Base-by-base conservation (phyloP, 2,329 filamentous ascomycete genomes). In the Cladobotryum mycophilum region DNA sequence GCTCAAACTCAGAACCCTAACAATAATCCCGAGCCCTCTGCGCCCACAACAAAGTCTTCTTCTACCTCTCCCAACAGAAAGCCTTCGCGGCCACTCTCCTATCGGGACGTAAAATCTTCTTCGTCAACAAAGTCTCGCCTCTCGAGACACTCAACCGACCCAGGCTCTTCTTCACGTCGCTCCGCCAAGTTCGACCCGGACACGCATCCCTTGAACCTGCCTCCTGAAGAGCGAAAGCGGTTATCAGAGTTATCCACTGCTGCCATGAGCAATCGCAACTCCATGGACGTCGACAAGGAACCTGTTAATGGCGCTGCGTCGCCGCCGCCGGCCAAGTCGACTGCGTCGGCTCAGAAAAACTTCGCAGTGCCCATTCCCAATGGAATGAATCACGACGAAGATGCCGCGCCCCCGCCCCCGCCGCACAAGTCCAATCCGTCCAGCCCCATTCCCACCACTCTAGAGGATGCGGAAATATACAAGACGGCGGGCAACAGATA, bases 401-500 rank as follows among this genome's bases (percentile, higher is more conserved):
- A 71, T 22, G 71, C 73, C 41, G 74, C 69, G 48, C 87, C 87
- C 11, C 75, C 78, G 36, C 87, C 87, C 48, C 87, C 87, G 47
- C 87, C 86, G 53, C 87, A 91, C 70, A 78, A 80, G 61, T 82
- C 80, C 25, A 81, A 78, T 62, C 79, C 80, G 41, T 77, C 76
- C 49, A 84, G 78, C 65, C 81, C 80, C 41, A 71, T 73, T 45
- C 72, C 76, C 41, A 76, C 71, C 35, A 67, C 75, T 20, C 69
- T 72, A 40, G 87, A 92, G 48, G 89, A 96, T 65, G 89, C 92
- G 22, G 93, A 99, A 72, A 78, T 83, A 12, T 96, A 86, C 80
- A 99, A 99, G 76, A 82, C 88, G 60, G 82, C 88, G 2, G 93
- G 93, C 53, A 99, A 99, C 74, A 93, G 93, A 64, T 92, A 89